Evolutionary conservation across 306 rosid genomes (phyloP).

Genomic region (Trichosanthes cucumerina): DNA sequence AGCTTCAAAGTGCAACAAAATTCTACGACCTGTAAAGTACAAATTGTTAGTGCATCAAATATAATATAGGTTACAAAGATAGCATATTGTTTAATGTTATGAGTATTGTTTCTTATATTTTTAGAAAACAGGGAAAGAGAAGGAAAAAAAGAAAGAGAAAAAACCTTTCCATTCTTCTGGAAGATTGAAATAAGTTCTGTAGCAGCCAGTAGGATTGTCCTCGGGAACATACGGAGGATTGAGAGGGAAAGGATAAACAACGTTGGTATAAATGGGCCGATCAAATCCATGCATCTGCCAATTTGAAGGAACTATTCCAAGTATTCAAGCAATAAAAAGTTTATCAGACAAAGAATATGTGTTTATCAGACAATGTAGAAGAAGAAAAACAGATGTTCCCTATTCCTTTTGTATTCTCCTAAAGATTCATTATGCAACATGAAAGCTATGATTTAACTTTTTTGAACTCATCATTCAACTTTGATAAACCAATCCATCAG

Average conservation of each 20-base stretch:
- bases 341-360: background rate
- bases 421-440: background rate
- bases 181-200: constrained; percentile 53
- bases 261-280: constrained; percentile 79
- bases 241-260: constrained; percentile 63
- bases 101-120: background rate
- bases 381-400: background rate
- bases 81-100: background rate
- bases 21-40: constrained; percentile 66
- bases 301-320: constrained; percentile 89
- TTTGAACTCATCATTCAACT: background rate
- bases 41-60: constrained; percentile 12
- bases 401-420: background rate
- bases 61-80: background rate
- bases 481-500: background rate
- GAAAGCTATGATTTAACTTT: background rate
- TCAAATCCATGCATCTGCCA: constrained; percentile 97
- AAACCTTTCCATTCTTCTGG: constrained; percentile 87
- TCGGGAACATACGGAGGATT: constrained; percentile 64
- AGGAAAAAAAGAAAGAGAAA: constrained; percentile 11
- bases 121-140: too few species aligned
- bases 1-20: constrained; percentile 88
- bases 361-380: background rate
- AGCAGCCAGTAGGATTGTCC: constrained; percentile 95
- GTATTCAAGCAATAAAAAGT: constrained; percentile 2